Base-by-base conservation (phyloP, 495 filamentous ascomycete genomes). In the Glarea lozoyensis region DNA sequence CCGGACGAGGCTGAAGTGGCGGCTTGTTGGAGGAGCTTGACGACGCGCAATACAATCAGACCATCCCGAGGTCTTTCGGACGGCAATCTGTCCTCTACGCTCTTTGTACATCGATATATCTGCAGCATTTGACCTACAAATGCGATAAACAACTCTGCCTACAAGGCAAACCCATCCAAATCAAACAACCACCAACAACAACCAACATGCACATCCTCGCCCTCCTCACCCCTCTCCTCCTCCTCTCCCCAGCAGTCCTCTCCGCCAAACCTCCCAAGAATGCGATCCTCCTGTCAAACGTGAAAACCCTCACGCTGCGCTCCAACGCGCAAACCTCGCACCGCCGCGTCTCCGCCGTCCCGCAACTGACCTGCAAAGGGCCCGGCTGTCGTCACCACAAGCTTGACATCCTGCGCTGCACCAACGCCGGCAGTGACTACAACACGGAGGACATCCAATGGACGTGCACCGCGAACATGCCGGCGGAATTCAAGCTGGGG, bases 401-500 rank as follows among this genome's bases (percentile, higher is more conserved):
- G 16, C 63, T 94, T 43, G 82, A 88, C 52, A 65, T 80, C 5
- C 83, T 98, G 80, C 86, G 86, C 44, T 98, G 92, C 68, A 80
- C 71, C 42, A 98, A 97, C 62, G 65, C 75, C 33, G 92, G 92
- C 40, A 61, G 71, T 5, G 75, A 72, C 21, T 88, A 89, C 60
- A 69, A 69, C 27, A 56, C 66, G 18, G 74, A 85, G 56, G 78
- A 89, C 62, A 67, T 95, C 25, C 76, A 90, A 59, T 98, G 92
- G 92, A 81, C 84, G 0, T 98, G 92, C 62, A 78, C 76, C 1
- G 86, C 92, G 0, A 65, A 72, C 2, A 64, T 97, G 0, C 92
- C 92, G 0, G 57, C 72, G 0, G 84, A 93, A 53, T 84, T 98
- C 58, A 92, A 92, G 57, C 75, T 97, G 10, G 92, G 88, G 25